Conservation (phyloP, 306 rosid species). For the Prunus campanulata region DNA sequence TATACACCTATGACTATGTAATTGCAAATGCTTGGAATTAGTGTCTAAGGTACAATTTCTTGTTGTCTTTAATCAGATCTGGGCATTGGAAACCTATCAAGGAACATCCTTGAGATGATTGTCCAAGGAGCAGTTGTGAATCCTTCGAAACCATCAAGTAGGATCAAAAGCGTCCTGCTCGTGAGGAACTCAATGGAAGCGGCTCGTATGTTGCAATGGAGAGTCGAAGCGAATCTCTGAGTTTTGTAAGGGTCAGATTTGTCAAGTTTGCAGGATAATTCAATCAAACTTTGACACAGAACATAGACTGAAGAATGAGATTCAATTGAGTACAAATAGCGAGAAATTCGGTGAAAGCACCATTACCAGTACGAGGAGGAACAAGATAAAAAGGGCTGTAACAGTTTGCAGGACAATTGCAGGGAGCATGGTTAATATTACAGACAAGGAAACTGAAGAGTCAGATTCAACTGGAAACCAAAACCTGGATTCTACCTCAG, state of each 20-base stretch:
- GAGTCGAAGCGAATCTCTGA: conserved; percentile 39
- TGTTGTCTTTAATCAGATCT: conserved; percentile 36
- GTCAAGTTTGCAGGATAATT: conserved; percentile 54
- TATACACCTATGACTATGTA: neutral
- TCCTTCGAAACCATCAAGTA: conserved; percentile 42
- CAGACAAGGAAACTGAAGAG: conserved; percentile 28
- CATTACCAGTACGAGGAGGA: conserved; percentile 23
- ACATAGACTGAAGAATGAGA: conserved; percentile 11
- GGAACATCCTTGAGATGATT: conserved; percentile 67
- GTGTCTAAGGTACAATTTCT: neutral
- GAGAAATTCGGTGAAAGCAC: conserved; percentile 25
- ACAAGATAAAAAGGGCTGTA: conserved; percentile 48
- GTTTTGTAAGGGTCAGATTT: conserved; percentile 43
- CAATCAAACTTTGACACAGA: conserved; percentile 42
- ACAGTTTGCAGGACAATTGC: conserved; percentile 75
- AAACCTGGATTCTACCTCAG: conserved; percentile 33
- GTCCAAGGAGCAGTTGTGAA: conserved; percentile 46
- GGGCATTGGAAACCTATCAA: conserved; percentile 50
- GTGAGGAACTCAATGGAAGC: conserved; percentile 49
- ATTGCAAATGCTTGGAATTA: neutral
- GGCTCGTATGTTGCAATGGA: conserved; percentile 29
- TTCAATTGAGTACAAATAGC: conserved; percentile 33
- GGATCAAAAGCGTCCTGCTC: conserved; percentile 43
- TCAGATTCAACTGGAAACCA: conserved; percentile 23
- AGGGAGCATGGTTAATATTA: conserved; percentile 31